phyloP scores from a whole-genome alignment of 2,329 filamentous ascomycete genomes.

The Colletotrichum higginsianum region DNA sequence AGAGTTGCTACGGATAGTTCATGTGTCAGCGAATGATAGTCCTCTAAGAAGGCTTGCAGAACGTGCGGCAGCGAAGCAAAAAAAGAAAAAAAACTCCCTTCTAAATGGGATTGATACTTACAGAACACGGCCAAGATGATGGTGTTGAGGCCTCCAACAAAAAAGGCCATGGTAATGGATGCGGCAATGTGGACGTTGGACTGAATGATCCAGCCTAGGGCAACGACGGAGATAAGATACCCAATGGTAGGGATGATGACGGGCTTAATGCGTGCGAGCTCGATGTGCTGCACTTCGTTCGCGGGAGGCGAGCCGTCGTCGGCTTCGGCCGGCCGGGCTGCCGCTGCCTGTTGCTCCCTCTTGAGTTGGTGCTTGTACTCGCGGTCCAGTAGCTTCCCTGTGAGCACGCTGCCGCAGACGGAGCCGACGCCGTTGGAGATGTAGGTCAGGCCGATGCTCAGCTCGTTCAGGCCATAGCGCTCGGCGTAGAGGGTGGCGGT shows the following conservation, averaged over 20 bases:
- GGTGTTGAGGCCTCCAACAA: neutral
- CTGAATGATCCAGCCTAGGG: constrained; percentile 5
- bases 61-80: neutral
- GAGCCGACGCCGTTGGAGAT: constrained; percentile 11
- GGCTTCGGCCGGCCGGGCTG: neutral
- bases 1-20: neutral
- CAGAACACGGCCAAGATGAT: constrained; percentile 11
- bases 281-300: constrained; percentile 4
- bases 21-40: neutral
- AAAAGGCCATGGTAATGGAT: constrained; percentile 4
- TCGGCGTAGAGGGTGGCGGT: constrained; percentile 10
- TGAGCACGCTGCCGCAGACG: constrained; percentile 5
- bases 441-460: constrained; percentile 12
- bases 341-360: neutral
- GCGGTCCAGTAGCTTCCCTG: neutral
- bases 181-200: constrained; percentile 1
- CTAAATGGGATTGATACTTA: neutral
- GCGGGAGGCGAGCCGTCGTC: neutral
- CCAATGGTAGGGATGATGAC: constrained; percentile 4
- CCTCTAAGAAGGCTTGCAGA: neutral
- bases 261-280: constrained; percentile 7
- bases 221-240: neutral
- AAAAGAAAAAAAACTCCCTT: too few relatives aligned
- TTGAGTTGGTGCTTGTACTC: constrained; percentile 7
- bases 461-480: neutral